Evolutionary conservation across 495 filamentous ascomycete genomes (phyloP), one percentile per base, ranked within the genome.

Genomic region (Penicillium herquei): DNA sequence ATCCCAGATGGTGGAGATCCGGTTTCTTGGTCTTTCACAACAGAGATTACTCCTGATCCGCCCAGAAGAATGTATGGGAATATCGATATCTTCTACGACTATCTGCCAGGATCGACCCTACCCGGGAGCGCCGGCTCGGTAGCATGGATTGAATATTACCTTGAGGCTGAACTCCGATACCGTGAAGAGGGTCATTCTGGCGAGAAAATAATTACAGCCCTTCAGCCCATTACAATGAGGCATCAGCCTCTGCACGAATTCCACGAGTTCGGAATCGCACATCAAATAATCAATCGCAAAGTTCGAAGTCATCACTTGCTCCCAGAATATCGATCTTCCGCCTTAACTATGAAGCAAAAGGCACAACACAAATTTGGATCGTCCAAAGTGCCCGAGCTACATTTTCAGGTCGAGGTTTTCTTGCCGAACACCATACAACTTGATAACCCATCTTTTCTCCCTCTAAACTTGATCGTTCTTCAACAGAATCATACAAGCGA

Each of bases 61-160:
- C 43, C 43, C 14, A 31, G 43, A 46, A 46, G 11, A n/a, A 14
- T 46, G 9, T 32, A 33, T 32, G 43, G 43, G 11, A 46, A 46
- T 14, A 31, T 32, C 12, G 43, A 46, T 32, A 13, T 46, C 12
- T 46, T 26, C 2, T 46, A 46, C 14, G 43, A 31, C 7, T 46
- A 46, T 26, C 26, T 46, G 31, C 43, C 43, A 32, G 43, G 43
- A 5, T 31, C 43, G 1, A 46, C 21, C 10, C 12, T 1, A 0
- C 14, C 43, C 11, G 26, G 30, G 30, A 13, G 43, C 14, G 7
- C 11, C 30, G 8, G 26, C 18, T 46, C 43, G 26, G 31, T 26
- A n/a, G 43, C 43, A n/a, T 46, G 21, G 43, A 46, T 46, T 13
- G 43, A 46, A 31, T 46, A 46, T n/a, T 46, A 14, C 31, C 43